phyloP scores from a whole-genome alignment of 2,329 filamentous ascomycete genomes.

The Atkinsonella hypoxylon region DNA sequence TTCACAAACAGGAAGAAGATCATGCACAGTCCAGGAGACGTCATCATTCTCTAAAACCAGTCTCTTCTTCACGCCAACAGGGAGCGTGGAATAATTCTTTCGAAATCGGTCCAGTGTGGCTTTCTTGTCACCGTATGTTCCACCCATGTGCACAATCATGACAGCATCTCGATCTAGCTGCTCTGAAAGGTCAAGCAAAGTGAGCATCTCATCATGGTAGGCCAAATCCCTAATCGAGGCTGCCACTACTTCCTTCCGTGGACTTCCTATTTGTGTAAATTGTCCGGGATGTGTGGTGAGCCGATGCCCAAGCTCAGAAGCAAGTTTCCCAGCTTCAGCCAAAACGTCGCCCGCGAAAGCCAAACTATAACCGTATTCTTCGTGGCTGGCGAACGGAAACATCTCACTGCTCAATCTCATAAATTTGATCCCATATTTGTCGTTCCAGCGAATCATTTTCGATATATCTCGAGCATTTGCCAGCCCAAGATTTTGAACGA shows the following conservation, averaged over 20 bases:
- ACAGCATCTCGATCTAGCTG: slow-evolving; percentile 78
- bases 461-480: slow-evolving; percentile 72
- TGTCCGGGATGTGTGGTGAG: slow-evolving; percentile 86
- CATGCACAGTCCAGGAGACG: slow-evolving; percentile 84
- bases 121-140: slow-evolving; percentile 74
- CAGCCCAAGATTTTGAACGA: slow-evolving; percentile 65
- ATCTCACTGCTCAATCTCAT: slow-evolving; percentile 89
- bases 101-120: slow-evolving; percentile 70
- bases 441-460: slow-evolving; percentile 87
- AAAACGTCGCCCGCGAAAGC: slow-evolving; percentile 71
- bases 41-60: slow-evolving; percentile 93
- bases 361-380: slow-evolving; percentile 74
- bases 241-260: slow-evolving; percentile 61
- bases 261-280: slow-evolving; percentile 85
- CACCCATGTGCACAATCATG: slow-evolving; percentile 91
- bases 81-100: slow-evolving; percentile 55
- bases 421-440: slow-evolving; percentile 83
- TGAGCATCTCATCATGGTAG: slow-evolving; percentile 79
- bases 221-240: slow-evolving; percentile 71
- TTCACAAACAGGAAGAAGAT: slow-evolving; percentile 79
- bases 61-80: slow-evolving; percentile 61
- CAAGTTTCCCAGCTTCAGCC: slow-evolving; percentile 63
- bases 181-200: slow-evolving; percentile 61
- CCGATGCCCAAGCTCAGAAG: slow-evolving; percentile 68
- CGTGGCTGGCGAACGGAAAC: slow-evolving; percentile 91